Percentiles rank a stretch among this genome's conserved stretches.
These are phyloP conservation scores for Serendipita sp. DNA, from an alignment of 1,284 basidiomycete genomes.

Conservation along the genomic window DNA sequence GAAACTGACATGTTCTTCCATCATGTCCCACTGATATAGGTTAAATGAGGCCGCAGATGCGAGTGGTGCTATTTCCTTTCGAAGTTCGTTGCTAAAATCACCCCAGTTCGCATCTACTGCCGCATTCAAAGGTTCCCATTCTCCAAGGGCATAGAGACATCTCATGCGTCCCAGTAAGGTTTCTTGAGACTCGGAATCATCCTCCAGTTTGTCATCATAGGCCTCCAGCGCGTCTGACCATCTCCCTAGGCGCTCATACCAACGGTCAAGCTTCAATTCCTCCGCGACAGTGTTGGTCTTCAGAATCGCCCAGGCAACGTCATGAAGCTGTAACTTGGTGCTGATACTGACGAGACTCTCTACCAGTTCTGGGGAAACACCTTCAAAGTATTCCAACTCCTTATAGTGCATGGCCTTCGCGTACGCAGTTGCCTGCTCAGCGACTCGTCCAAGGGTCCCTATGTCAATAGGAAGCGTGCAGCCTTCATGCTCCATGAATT, in stretches of 20 bases:
- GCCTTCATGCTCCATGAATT: conserved; percentile 99
- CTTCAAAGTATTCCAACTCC: conserved; percentile 92
- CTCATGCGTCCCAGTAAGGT: conserved; percentile 84
- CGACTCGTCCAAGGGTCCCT: conserved; percentile 84
- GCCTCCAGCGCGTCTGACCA: conserved; percentile 91
- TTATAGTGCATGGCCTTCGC: conserved; percentile 99
- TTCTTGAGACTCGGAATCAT: conserved; percentile 57
- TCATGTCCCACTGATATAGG: conserved; percentile 90
- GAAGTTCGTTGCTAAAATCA: conserved; percentile 70
- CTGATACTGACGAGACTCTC: conserved; percentile 96
- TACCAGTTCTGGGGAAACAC: conserved; percentile 60
- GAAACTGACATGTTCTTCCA: conserved; percentile 93
- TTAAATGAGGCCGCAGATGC: conserved; percentile 98
- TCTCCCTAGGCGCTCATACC: conserved; percentile 93
- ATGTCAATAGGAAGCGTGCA: conserved; percentile 92
- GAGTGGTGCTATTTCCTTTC: conserved; percentile 86
- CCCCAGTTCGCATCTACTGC: conserved; percentile 87
- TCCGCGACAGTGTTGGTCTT: conserved; percentile 53
- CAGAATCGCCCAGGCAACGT: conserved; percentile 91
- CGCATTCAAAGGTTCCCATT: conserved; percentile 87
- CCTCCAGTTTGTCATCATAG: conserved; percentile 67
- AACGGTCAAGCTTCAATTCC: conserved; percentile 82
- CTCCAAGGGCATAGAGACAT: conserved; percentile 91
- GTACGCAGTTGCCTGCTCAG: conserved; percentile 87
- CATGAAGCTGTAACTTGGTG: conserved; percentile 91